A percentile compares a stretch with the other conserved stretches of the same genome.
Evolutionary conservation across 179 eudicot genomes (phyloP).

Genomic region (Silene vulgaris): DNA sequence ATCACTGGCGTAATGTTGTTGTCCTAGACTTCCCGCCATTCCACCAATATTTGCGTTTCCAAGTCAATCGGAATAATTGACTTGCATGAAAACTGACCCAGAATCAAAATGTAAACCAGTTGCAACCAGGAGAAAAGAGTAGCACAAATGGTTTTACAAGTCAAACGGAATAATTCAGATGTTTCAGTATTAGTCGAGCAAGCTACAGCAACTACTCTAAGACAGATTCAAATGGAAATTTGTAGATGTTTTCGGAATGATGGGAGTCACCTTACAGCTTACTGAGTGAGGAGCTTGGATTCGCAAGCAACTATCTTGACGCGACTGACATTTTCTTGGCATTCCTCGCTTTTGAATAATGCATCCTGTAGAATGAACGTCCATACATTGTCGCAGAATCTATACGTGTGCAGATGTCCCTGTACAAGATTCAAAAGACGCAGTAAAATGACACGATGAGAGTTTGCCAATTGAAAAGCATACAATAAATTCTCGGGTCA

Average conservation of each 20-base stretch:
- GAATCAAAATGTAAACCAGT: too few relatives aligned
- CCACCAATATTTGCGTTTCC: too few relatives aligned
- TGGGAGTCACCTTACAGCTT: background rate
- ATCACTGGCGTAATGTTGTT: too few relatives aligned
- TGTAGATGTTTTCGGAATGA: background rate
- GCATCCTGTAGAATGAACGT: conserved; percentile 82
- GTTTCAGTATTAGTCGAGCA: background rate
- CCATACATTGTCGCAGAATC: conserved; percentile 95
- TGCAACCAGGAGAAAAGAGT: too few relatives aligned
- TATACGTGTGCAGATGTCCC: conserved; percentile 92
- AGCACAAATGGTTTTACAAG: too few relatives aligned
- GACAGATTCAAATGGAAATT: background rate
- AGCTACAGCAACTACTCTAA: background rate
- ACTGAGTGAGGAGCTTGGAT: conserved; percentile 81
- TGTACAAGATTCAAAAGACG: conserved; percentile 19
- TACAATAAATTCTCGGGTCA: background rate
- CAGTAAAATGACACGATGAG: background rate
- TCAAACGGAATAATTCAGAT: too few relatives aligned
- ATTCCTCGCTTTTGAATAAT: conserved; percentile 58
- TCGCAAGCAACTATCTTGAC: conserved; percentile 91
- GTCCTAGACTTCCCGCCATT: too few relatives aligned
- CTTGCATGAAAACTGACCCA: too few relatives aligned
- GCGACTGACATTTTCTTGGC: conserved; percentile 52
- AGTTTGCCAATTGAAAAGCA: background rate
- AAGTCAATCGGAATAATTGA: too few relatives aligned